Conservation (phyloP, 495 filamentous ascomycete species). For the Lophiostoma macrostomum region DNA sequence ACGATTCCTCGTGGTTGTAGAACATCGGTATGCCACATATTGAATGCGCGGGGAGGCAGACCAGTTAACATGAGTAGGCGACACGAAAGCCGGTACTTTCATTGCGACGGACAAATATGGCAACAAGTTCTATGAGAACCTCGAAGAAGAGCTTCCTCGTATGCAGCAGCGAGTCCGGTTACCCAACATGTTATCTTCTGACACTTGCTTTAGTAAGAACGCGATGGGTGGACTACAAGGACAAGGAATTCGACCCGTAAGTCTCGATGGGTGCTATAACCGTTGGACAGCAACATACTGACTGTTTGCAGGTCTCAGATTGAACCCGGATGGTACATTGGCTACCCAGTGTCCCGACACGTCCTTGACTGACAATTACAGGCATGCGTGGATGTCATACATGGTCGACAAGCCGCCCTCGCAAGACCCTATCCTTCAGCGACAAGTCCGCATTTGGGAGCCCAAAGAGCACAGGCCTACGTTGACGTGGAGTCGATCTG, state of each 20-base stretch:
- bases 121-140: constrained; percentile 97
- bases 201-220: constrained; percentile 67
- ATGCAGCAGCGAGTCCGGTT: neutral
- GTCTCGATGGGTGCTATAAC: constrained; percentile 23
- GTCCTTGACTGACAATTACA: constrained; percentile 32
- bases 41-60: neutral
- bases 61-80: constrained; percentile 56
- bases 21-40: constrained; percentile 56
- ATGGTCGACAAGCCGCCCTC: constrained; percentile 82
- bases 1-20: constrained; percentile 42
- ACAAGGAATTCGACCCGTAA: constrained; percentile 79
- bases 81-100: constrained; percentile 90
- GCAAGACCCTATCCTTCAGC: constrained; percentile 67
- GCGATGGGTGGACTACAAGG: constrained; percentile 96
- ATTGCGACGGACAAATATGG: constrained; percentile 85
- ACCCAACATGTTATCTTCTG: constrained; percentile 6
- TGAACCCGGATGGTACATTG: constrained; percentile 82
- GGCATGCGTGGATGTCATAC: constrained; percentile 97
- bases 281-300: neutral
- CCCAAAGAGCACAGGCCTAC: constrained; percentile 69
- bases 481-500: constrained; percentile 67
- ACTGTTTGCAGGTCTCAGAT: constrained; percentile 61
- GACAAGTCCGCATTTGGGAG: constrained; percentile 70
- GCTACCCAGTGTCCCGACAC: neutral
- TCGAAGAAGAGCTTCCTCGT: constrained; percentile 88